Evolutionary conservation across 345 rosid genomes (phyloP), one percentile per base, ranked within the genome.

Genomic region (Euphorbia pulcherrima): DNA sequence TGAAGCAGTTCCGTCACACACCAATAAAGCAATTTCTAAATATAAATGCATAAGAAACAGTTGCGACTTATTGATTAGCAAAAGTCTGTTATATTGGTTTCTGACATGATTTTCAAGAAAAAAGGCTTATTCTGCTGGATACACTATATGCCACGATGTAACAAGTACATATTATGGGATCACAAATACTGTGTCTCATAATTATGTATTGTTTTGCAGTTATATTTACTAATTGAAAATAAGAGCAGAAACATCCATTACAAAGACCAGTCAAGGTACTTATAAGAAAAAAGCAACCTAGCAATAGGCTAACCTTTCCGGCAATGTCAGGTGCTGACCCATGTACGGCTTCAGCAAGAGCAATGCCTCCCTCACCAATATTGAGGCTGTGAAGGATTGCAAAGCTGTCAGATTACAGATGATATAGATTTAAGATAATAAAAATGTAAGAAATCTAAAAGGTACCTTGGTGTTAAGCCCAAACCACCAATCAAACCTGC

Each of bases 291-390:
- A 56, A 13, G 23, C 11, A 33, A 65, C 68, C 35, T 37, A 14
- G 2, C 33, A 3, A 24, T 37, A 52, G 39, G 27, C 80, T 68
- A 66, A 78, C 84, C 84, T 81, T 81, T 70, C 99, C 99, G 44
- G 99, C 97, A 64, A 95, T 95, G 81, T 95, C 98, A 77, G 99
- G 99, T 37, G 99, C 99, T 63, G 99, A 95, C 64, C 99, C 99
- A 70, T 95, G 99, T 9, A 95, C 99, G 68, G 99, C 99, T 85
- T 95, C 99, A 60, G 99, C 99, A 62, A 95, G 96, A 24, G 98
- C 98, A 56, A 92, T 92, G 46, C 97, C 99, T 78, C 94, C 96
- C 78, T 95, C 97, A 13, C 99, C 99, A 78, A 95, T 97, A 87
- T 90, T 95, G 84, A 94, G 88, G 85, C 99, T 92, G 92, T 57